Evolutionary conservation across 2,329 filamentous ascomycete species (phyloP).

Genomic region (Pseudopithomyces chartarum): DNA sequence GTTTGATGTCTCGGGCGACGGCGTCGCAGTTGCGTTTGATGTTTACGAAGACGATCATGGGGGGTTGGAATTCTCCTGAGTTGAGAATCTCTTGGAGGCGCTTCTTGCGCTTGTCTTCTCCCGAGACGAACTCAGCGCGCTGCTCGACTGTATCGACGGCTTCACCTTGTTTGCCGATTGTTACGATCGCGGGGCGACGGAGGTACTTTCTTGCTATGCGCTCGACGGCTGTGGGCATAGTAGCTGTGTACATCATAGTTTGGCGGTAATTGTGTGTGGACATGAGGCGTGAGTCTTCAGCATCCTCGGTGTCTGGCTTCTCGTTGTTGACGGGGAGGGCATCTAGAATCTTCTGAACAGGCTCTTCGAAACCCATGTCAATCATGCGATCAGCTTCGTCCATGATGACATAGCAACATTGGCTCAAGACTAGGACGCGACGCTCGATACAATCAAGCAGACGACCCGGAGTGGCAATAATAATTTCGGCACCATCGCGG

Average conservation of each 20-base stretch:
- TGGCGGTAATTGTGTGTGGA: slow-evolving; percentile 84
- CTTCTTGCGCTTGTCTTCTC: slow-evolving; percentile 97
- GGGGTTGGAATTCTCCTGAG: slow-evolving; percentile 78
- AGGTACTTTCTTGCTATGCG: slow-evolving; percentile 97
- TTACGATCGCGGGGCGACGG: slow-evolving; percentile 88
- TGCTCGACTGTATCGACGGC: slow-evolving; percentile 98
- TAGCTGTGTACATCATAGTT: slow-evolving; percentile 99
- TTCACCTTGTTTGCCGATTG: slow-evolving; percentile 91
- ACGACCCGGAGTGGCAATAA: slow-evolving; percentile 97
- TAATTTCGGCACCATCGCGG: slow-evolving; percentile 91
- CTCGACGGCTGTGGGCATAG: slow-evolving; percentile 91
- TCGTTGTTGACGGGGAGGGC: slow-evolving; percentile 91
- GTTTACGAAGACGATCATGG: slow-evolving; percentile 99
- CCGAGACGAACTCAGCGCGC: slow-evolving; percentile 85
- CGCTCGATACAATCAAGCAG: slow-evolving; percentile 96
- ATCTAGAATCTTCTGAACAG: slow-evolving; percentile 95
- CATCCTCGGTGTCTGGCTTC: slow-evolving; percentile 91
- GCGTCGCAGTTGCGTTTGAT: slow-evolving; percentile 99
- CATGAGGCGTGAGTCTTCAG: slow-evolving; percentile 87
- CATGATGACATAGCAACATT: slow-evolving; percentile 99
- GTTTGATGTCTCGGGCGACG: slow-evolving; percentile 90
- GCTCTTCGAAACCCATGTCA: slow-evolving; percentile 95
- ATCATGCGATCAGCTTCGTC: slow-evolving; percentile 99
- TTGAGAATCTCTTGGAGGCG: slow-evolving; percentile 87
- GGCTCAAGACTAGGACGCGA: slow-evolving; percentile 85